These are phyloP conservation scores for Lasiodiplodia gonubiensis DNA, from an alignment of 2,329 filamentous ascomycete genomes.

Conservation along the genomic window DNA sequence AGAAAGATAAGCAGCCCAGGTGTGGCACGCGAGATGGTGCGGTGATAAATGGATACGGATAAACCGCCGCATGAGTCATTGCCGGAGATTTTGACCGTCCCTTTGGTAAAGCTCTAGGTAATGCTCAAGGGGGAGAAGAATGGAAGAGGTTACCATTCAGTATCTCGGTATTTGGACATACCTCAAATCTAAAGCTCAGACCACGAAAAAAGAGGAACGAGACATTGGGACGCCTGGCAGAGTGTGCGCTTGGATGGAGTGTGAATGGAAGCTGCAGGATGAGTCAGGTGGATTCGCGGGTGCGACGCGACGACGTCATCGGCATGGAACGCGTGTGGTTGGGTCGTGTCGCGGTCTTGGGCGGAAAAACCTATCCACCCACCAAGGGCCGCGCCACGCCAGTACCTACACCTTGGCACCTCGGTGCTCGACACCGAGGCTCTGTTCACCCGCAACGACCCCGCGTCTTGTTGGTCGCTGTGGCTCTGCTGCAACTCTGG, in stretches of 20 bases:
- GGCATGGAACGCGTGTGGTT: neutral
- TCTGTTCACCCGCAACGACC: neutral
- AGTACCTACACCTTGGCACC: neutral
- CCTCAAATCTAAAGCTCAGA: too few relatives aligned
- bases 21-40: too few relatives aligned
- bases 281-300: neutral
- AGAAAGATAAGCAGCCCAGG: too few relatives aligned
- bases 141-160: conserved; percentile 38
- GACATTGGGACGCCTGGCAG: too few relatives aligned
- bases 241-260: too few relatives aligned
- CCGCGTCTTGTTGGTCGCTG: neutral
- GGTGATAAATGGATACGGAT: too few relatives aligned
- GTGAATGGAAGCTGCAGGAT: too few relatives aligned
- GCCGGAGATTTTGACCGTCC: too few relatives aligned
- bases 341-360: neutral
- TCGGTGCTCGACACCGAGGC: neutral
- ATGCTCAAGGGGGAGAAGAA: conserved; percentile 37
- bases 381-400: neutral
- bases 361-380: neutral
- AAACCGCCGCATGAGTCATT: too few relatives aligned
- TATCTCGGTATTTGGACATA: neutral
- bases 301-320: neutral
- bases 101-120: conserved; percentile 30
- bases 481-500: neutral
- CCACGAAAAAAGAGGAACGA: too few relatives aligned